Evolutionary conservation across 2,329 filamentous ascomycete genomes (phyloP), one percentile per base, ranked within the genome.

Genomic region (Sporothrix pallida): DNA sequence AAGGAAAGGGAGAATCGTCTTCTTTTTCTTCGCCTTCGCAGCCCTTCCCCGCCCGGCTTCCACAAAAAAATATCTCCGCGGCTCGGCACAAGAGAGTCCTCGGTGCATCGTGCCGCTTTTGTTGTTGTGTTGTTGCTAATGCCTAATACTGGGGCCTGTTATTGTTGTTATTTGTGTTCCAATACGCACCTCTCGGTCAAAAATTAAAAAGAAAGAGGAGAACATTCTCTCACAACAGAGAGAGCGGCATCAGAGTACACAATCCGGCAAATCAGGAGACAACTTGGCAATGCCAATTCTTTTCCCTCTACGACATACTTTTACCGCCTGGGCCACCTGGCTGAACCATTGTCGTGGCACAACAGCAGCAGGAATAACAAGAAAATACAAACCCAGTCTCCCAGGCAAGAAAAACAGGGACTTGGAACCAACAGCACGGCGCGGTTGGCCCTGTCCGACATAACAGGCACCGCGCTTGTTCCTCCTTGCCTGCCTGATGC

Each of bases 391-490:
- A 63, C 15, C 31, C 31, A n/a, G 13, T 20, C 31, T 10, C 13
- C 5, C 31, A 37, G 31, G 2, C 31, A 37, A 12, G 20, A 67
- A n/a, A 31, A 13, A 42, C 10, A 50, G 44, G 46, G 31, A 37
- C 48, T 17, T n/a, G 65, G 23, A 15, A 10, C 67, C 67, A 70
- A 56, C 67, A 69, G 46, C 7, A 23, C 48, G 26, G 67, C 48
- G n/a, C 23, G 37, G 23, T 37, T 5, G 46, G 7, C 37, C 10
- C 42, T 23, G 13, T 37, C 26, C 20, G 20, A 62, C 56, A 50
- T 13, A 37, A 23, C 15, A 26, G 10, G 20, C 17, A 70, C 31
- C 67, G 67, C 67, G 50, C 67, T 70, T 70, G 50, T 70, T 70
- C 48, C 31, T 37, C 31, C 31, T 37, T 37, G 31, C 31, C 31